Evolutionary conservation across 129 eudicot species (phyloP).

Genomic region (Artemisia annua): DNA sequence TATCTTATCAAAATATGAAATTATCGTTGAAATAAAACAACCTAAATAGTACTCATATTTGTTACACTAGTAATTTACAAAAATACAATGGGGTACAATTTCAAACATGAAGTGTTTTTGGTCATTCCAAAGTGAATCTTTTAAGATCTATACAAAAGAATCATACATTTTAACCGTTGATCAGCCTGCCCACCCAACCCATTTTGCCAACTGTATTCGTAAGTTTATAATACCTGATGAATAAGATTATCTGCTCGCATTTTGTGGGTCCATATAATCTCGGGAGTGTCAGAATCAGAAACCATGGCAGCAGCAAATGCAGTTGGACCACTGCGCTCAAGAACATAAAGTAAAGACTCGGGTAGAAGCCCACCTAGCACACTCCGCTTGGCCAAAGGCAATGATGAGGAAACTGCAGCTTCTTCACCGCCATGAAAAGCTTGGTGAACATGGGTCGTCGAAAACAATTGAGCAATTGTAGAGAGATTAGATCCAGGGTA

Average conservation of each 20-base stretch:
- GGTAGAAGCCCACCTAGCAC: conserved; percentile 97
- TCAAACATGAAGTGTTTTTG: no score
- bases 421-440: conserved; percentile 99
- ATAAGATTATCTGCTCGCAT: conserved; percentile 98
- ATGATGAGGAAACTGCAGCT: conserved; percentile 94
- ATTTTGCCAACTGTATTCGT: not conserved
- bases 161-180: no score
- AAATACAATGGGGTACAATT: no score
- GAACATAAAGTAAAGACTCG: conserved; percentile 91
- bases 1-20: no score
- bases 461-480: conserved; percentile 85
- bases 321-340: conserved; percentile 94
- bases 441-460: conserved; percentile 85
- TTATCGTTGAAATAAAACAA: no score
- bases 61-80: no score
- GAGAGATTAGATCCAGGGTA: conserved; percentile 97
- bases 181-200: no score
- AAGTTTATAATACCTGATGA: conserved; percentile 56
- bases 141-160: no score
- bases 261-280: conserved; percentile 98
- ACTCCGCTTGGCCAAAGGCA: conserved; percentile 95
- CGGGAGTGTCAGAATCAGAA: conserved; percentile 98
- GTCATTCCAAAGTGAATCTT: no score
- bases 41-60: no score
- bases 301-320: conserved; percentile 99